Evolutionary conservation across 768 basidiomycete genomes (phyloP).

Genomic region (Scleroderma bovista): DNA sequence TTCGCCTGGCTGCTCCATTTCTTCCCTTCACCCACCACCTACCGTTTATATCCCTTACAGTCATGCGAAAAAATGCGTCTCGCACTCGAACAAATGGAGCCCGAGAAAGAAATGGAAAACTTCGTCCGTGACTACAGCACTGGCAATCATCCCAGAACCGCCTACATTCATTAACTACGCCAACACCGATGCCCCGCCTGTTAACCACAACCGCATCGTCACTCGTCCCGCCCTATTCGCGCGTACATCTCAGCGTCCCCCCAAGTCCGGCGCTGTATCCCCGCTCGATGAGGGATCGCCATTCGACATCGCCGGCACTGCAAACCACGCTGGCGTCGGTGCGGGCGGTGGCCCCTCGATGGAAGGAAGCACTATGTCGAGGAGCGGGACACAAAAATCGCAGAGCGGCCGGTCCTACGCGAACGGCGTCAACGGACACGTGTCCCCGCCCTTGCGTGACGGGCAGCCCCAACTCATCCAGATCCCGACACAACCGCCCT

Average conservation of each 20-base stretch:
- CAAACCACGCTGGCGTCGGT: constrained; percentile 57
- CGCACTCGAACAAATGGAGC: constrained; percentile 83
- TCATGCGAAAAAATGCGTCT: constrained; percentile 88
- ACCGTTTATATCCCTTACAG: constrained; percentile 36
- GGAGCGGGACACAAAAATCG: constrained; percentile 28
- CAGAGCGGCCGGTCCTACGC: constrained; percentile 25
- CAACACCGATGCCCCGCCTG: constrained; percentile 57
- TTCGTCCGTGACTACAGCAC: constrained; percentile 90
- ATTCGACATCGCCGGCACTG: constrained; percentile 36
- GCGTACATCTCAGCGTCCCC: constrained; percentile 34
- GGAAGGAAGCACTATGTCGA: constrained; percentile 28
- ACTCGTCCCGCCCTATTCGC: constrained; percentile 54
- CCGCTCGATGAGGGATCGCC: constrained; percentile 41
- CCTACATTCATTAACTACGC: constrained; percentile 83
- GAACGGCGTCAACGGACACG: constrained; percentile 28
- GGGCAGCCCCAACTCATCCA: constrained; percentile 9
- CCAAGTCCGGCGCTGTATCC: constrained; percentile 16
- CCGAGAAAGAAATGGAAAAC: constrained; percentile 80
- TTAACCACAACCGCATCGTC: constrained; percentile 49
- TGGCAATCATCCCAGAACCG: constrained; percentile 82
- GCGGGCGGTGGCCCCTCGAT: constrained; percentile 49
- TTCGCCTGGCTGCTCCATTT: constrained; percentile 16
- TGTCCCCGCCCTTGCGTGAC: constrained; percentile 21
- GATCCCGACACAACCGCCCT: neutral
- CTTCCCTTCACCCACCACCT: neutral